Base-by-base conservation (phyloP, 1,139 yeast genomes). In the Yamadazyma dushanensis region DNA sequence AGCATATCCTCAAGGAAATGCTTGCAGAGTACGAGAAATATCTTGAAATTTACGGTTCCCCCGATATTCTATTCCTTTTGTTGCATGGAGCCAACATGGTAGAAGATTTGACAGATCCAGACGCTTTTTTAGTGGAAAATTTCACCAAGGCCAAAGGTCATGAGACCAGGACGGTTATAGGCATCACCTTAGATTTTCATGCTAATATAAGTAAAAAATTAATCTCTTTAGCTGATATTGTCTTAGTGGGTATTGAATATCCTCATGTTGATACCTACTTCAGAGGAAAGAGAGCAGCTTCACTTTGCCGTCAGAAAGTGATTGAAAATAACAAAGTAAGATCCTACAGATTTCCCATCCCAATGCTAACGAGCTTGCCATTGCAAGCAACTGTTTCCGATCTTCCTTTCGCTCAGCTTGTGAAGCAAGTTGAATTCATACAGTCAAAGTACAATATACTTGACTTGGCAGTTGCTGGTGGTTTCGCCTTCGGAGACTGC, bases 41-140 rank as follows among this genome's bases (percentile, higher is more conserved):
- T 20, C 20, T 38, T n/a, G 24, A 23, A n/a, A 5, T 9, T 8
- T 14, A 38, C 11, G 43, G 41, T 3, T 22, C 39, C 8, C 41
- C 43, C 2, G 43, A 37, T 28, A 29, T 39, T 10, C 22, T 39
- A 18, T 37, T 39, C 39, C 26, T 39, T 14, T 32, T 39, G 11
- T 24, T 39, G 20, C 43, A 39, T 24, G 41, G 43, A 6, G 41
- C 41, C 16, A 39, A 39, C 27, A 26, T 37, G n/a, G 43, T 39
- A 3, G 39, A 37, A 6, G 29, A 28, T 15, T 18, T 39, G 17
- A 19, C 7, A 15, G 43, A 39, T 29, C 41, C 43, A 2, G 43
- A 39, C 23, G 43, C 35, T 8, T 29, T 18, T 17, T 32, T 39
- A 18, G 17, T 39, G 2, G 36, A 37, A 9, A 25, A 14, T n/a